A percentile compares a stretch with the other conserved stretches of the same genome.
Conservation (phyloP, 129 eudicot genomes). For the Helianthus annuus region HanXRQr2.0-SUNRISE NC_035447.2:60945597-60946096, state of each 20-base stretch:
- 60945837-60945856: not conserved
- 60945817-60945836: not conserved
- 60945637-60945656: no score
- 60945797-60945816: no score
- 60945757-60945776: no score
- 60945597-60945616: no score
- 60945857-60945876: not conserved
- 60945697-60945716: no score
- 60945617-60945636: no score
- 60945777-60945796: no score
- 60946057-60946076: constrained; percentile 46
- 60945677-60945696: no score
- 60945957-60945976: constrained; percentile 53
- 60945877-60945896: constrained; percentile 42
- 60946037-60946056: constrained; percentile 61
- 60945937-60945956: constrained; percentile 80
- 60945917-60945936: constrained; percentile 61
- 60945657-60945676: no score
- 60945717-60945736: no score
- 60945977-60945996: constrained; percentile 37
- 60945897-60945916: constrained; percentile 43
- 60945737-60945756: no score
- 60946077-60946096: constrained; percentile 51
- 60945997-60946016: constrained; percentile 42
- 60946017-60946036: constrained; percentile 41